These are phyloP conservation scores for Dactylorhiza incarnata DNA, from an alignment of 106 monocot genomes.

Conservation along the genomic window DNA sequence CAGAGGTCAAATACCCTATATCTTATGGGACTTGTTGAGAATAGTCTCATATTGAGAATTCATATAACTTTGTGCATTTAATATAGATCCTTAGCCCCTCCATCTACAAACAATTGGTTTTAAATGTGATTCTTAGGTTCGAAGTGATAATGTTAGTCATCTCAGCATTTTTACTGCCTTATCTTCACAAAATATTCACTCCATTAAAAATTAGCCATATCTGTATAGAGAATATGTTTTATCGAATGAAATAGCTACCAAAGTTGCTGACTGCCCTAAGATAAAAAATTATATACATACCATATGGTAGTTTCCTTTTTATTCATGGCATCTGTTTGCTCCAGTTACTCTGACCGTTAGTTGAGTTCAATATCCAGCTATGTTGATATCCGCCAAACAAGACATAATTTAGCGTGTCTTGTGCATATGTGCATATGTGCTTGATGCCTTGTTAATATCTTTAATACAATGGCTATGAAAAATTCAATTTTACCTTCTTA, in stretches of 20 bases:
- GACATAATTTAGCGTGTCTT: not conserved
- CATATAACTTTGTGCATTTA: too few relatives aligned
- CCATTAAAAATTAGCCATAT: not conserved
- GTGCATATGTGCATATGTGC: too few relatives aligned
- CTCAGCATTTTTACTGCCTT: not conserved
- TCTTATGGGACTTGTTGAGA: too few relatives aligned
- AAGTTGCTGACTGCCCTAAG: not conserved
- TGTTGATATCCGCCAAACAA: too few relatives aligned
- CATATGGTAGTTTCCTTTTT: not conserved
- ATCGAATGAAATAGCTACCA: not conserved
- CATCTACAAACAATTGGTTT: too few relatives aligned
- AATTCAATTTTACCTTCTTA: not conserved
- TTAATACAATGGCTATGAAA: not conserved
- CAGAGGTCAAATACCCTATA: too few relatives aligned
- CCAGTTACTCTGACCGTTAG: not conserved
- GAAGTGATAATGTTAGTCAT: not conserved
- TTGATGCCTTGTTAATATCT: not conserved
- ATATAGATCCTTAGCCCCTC: too few relatives aligned
- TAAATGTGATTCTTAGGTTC: too few relatives aligned
- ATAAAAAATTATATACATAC: not conserved
- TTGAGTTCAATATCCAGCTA: not conserved
- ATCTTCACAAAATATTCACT: not conserved
- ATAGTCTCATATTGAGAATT: too few relatives aligned
- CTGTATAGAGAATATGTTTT: not conserved
- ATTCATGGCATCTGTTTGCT: not conserved